Conservation (phyloP, 768 basidiomycete genomes). For the Mycena galericulata region DNA sequence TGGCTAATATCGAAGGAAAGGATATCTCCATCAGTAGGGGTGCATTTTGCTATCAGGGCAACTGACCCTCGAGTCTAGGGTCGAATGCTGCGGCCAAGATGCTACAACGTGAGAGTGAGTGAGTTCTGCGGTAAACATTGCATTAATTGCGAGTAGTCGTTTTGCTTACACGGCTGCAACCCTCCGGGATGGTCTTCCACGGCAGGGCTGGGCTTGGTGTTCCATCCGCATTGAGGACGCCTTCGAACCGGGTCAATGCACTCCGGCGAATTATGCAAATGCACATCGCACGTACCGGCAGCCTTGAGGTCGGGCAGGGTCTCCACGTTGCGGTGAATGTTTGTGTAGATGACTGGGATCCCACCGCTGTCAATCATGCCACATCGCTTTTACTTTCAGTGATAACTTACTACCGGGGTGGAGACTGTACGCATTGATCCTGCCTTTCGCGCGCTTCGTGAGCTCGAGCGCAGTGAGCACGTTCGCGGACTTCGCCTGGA, state of each 20-base stretch:
- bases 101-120: neutral
- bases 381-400: neutral
- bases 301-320: neutral
- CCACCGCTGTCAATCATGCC: neutral
- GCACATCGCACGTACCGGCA: neutral
- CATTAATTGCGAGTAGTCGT: neutral
- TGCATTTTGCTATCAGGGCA: neutral
- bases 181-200: slow-evolving; percentile 20
- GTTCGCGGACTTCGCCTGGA: neutral
- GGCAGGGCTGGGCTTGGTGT: neutral
- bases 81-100: slow-evolving; percentile 18
- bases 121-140: neutral
- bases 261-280: neutral
- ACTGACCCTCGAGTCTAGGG: slow-evolving; percentile 2
- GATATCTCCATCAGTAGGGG: neutral
- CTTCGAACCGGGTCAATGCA: neutral
- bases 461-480: neutral
- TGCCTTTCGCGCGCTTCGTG: neutral
- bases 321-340: neutral
- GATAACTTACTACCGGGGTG: neutral
- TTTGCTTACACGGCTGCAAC: slow-evolving; percentile 16
- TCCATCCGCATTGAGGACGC: neutral
- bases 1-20: neutral
- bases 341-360: slow-evolving; percentile 3
- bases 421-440: neutral